Base-by-base conservation (phyloP, 2,329 filamentous ascomycete species). In the Sclerotinia subarctica region DNA sequence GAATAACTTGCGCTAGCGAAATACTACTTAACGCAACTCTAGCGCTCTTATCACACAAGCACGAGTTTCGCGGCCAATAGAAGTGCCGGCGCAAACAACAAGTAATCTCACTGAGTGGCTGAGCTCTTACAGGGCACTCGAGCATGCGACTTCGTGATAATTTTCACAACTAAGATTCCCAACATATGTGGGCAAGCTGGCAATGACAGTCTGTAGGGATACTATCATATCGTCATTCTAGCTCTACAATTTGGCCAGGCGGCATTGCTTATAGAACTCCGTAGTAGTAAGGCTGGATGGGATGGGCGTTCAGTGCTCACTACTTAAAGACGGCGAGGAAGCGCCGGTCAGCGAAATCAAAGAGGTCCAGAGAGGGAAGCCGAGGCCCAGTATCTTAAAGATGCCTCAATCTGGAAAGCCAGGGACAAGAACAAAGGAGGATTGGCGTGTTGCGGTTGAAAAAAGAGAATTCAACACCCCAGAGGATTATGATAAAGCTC, bases 271-370 rank as follows among this genome's bases (percentile, higher is more conserved):
- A 21, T 38, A 63, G 29, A 60, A n/a, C 15, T 29, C 63, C 17
- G 19, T 51, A 24, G 32, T 38, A 57, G 15, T 19, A n/a, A 26
- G 52, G 52, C 65, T 64, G 52, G 44, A 70, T 72, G 72, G 69
- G 59, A 76, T 76, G 74, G 75, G 74, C 67, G 66, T 68, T 69
- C 65, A 74, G 56, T 77, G 74, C 69, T 76, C 73, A 24, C 69
- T 68, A 49, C 67, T 72, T 72, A 76, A 76, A 74, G 74, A 74
- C 53, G 70, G 73, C n/a, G 73, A 72, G 67, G 74, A 72, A 49
- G 68, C 72, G 51, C 57, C 69, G n/a, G 72, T 72, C 60, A 65
- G 64, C 57, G 73, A 75, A 56, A 60, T 68, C 69, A 69, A 72
- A 67, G 68, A 56, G 38, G 67, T 70, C 51, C 49, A 60, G 65